These are phyloP conservation scores for Fusarium acutatum DNA, from an alignment of 2,329 filamentous ascomycete species.

Conservation along the genomic window DNA sequence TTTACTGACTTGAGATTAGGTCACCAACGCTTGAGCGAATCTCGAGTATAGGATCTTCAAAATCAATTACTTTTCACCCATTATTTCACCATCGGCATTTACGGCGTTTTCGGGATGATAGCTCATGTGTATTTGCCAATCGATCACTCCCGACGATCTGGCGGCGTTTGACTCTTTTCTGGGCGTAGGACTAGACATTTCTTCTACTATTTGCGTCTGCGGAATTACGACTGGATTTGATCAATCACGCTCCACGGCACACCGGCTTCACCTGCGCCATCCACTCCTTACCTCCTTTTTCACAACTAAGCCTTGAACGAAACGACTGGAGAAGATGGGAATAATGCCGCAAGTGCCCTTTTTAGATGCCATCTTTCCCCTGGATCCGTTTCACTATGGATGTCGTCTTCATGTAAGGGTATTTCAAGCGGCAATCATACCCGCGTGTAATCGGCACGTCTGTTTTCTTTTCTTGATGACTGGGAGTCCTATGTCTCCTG, in stretches of 20 bases:
- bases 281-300: constrained; percentile 49
- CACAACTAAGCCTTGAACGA: constrained; percentile 41
- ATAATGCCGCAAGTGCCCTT: constrained; percentile 22
- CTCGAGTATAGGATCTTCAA: constrained; percentile 15
- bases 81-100: constrained; percentile 49
- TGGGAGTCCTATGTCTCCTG: constrained; percentile 34
- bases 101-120: constrained; percentile 54
- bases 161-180: constrained; percentile 49
- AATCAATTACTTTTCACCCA: background rate
- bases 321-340: constrained; percentile 38
- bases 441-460: constrained; percentile 34
- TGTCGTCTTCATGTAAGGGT: constrained; percentile 8
- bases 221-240: constrained; percentile 45
- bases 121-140: constrained; percentile 50
- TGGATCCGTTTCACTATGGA: background rate
- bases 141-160: constrained; percentile 44
- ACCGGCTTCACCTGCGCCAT: constrained; percentile 48
- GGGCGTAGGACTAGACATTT: constrained; percentile 50
- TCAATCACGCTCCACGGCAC: constrained; percentile 39
- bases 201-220: constrained; percentile 39
- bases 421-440: constrained; percentile 21
- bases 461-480: constrained; percentile 34
- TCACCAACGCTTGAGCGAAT: constrained; percentile 65
- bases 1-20: constrained; percentile 46
- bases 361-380: constrained; percentile 12